phyloP scores from a whole-genome alignment of 495 filamentous ascomycete species.

The Aspergillus wentii region DNA sequence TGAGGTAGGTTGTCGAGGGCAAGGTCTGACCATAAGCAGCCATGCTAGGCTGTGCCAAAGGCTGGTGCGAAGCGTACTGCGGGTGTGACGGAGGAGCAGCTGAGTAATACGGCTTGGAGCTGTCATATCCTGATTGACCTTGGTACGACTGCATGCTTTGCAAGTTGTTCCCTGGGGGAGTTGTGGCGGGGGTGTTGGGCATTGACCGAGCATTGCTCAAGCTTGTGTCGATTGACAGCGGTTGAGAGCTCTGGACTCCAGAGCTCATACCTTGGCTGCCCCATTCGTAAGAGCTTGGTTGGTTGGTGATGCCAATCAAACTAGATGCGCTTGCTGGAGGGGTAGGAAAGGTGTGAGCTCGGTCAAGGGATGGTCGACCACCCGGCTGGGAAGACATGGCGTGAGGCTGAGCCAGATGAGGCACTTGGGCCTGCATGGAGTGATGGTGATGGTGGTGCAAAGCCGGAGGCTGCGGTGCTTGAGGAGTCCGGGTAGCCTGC shows the following conservation, averaged over 20 bases:
- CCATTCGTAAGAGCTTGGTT: conserved; percentile 75
- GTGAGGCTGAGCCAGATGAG: conserved; percentile 63
- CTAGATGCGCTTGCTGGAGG: conserved; percentile 90
- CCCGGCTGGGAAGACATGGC: conserved; percentile 73
- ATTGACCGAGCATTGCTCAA: conserved; percentile 81
- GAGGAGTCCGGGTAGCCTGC: conserved; percentile 34
- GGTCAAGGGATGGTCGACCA: conserved; percentile 68
- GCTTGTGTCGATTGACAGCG: conserved; percentile 80
- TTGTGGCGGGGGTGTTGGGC: conserved; percentile 90
- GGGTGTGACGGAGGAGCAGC: conserved; percentile 62
- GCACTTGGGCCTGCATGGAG: conserved; percentile 65
- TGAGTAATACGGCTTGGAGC: conserved; percentile 76
- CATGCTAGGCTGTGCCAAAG: conserved; percentile 62
- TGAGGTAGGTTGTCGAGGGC: conserved; percentile 64
- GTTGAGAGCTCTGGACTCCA: conserved; percentile 59
- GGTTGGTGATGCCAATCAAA: conserved; percentile 74
- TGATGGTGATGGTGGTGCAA: conserved; percentile 71
- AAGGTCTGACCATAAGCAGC: conserved; percentile 58
- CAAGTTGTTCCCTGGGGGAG: conserved; percentile 73
- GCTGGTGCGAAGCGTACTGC: conserved; percentile 62
- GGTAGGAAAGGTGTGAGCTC: conserved; percentile 87
- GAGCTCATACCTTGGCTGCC: conserved; percentile 58
- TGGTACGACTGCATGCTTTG: conserved; percentile 77
- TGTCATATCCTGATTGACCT: conserved; percentile 68
- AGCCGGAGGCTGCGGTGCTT: conserved; percentile 63